Conservation (phyloP, 768 basidiomycete species). For the Pholiota molesta region DNA sequence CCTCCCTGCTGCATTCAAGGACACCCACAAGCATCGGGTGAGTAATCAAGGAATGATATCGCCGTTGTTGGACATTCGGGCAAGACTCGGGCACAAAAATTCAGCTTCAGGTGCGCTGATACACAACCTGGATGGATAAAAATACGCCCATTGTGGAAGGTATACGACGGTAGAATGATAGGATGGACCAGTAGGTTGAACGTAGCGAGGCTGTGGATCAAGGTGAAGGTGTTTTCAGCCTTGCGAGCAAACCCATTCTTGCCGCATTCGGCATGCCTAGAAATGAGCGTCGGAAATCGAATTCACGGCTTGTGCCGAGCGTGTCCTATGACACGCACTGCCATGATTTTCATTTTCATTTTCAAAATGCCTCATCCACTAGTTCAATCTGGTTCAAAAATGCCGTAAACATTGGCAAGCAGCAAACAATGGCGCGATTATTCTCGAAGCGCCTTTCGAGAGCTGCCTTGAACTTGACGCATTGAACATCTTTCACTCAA, state of each 20-base stretch:
- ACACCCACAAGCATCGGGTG: not conserved
- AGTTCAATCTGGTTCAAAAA: not conserved
- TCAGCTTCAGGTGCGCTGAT: too few relatives aligned
- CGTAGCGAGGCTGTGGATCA: not conserved
- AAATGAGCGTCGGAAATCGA: not conserved
- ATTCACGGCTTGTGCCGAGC: not conserved
- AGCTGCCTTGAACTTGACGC: not conserved
- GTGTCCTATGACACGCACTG: not conserved
- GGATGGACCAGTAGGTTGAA: not conserved
- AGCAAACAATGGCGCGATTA: not conserved
- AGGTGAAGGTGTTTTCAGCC: not conserved
- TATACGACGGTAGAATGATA: not conserved
- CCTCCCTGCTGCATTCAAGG: not conserved
- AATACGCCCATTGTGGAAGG: too few relatives aligned
- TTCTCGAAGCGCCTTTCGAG: not conserved
- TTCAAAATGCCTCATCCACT: slow-evolving; percentile 10
- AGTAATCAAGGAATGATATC: too few relatives aligned
- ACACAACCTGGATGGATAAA: too few relatives aligned
- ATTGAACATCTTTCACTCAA: not conserved
- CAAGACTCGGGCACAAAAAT: too few relatives aligned
- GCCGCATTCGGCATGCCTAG: not conserved
- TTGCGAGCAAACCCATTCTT: not conserved
- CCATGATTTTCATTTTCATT: slow-evolving; percentile 16
- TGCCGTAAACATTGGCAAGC: not conserved
- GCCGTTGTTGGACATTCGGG: too few relatives aligned